Percentiles rank a stretch among this genome's conserved stretches.
Evolutionary conservation across 257 asterid genomes (phyloP).

Genomic region (Solanum ossicruentum): DNA sequence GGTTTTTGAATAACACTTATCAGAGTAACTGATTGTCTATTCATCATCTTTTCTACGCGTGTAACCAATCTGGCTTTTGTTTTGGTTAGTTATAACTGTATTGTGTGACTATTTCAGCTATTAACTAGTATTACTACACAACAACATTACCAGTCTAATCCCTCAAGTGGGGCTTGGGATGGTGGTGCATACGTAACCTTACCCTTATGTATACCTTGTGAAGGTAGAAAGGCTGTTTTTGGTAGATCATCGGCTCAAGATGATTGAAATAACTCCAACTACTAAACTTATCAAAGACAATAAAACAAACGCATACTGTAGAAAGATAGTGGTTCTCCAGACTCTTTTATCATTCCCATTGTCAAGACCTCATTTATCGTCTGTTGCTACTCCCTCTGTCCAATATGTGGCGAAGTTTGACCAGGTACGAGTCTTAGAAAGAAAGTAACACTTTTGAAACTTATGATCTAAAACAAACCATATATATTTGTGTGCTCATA

Average conservation of each 20-base stretch:
- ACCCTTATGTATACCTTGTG: too few species aligned
- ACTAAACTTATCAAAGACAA: not conserved
- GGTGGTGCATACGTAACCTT: too few species aligned
- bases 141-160: too few species aligned
- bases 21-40: not conserved
- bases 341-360: not conserved
- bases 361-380: not conserved
- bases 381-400: not conserved
- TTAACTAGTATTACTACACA: not conserved
- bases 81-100: not conserved
- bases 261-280: not conserved
- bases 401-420: not conserved
- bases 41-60: not conserved
- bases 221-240: too few species aligned
- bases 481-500: not conserved
- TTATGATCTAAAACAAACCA: not conserved
- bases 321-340: not conserved
- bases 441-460: too few species aligned
- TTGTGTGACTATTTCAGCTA: not conserved
- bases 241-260: not conserved
- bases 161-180: too few species aligned
- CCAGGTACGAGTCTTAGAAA: too few species aligned
- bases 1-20: not conserved
- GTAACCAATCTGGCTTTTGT: not conserved
- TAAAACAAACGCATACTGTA: not conserved